These are phyloP conservation scores for Podospora didyma DNA, from an alignment of 495 filamentous ascomycete genomes.

Conservation along the genomic window DNA sequence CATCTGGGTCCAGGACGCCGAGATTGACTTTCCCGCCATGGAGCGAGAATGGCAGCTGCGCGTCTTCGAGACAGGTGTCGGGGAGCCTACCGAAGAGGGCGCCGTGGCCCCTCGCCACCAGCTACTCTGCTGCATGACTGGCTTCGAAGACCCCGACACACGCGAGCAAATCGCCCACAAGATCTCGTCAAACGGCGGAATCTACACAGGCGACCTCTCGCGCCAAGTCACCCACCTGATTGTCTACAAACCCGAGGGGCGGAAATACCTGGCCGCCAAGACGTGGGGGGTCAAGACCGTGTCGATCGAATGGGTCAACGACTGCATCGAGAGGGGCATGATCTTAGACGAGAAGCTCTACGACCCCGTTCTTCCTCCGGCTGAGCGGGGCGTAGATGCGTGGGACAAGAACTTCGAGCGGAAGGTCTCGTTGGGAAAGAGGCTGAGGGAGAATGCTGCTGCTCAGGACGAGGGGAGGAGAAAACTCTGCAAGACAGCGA, in stretches of 20 bases:
- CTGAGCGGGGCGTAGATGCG: constrained; percentile 72
- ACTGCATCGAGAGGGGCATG: constrained; percentile 90
- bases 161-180: constrained; percentile 60
- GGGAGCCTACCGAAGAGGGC: constrained; percentile 20
- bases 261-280: constrained; percentile 82
- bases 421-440: constrained; percentile 35
- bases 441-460: constrained; percentile 25
- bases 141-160: constrained; percentile 75
- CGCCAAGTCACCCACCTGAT: constrained; percentile 84
- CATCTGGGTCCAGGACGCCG: constrained; percentile 76
- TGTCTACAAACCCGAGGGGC: constrained; percentile 69
- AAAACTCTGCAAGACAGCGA: constrained; percentile 78
- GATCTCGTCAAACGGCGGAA: constrained; percentile 65
- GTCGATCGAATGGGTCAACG: constrained; percentile 75
- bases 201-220: constrained; percentile 82
- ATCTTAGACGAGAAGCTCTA: constrained; percentile 80
- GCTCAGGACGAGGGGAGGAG: constrained; percentile 45
- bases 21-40: constrained; percentile 68
- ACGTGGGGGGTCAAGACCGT: constrained; percentile 77
- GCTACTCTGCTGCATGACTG: constrained; percentile 81
- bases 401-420: constrained; percentile 58
- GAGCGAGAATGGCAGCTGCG: constrained; percentile 39
- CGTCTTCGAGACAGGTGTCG: constrained; percentile 38
- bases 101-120: constrained; percentile 31
- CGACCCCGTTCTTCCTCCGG: constrained; percentile 62